Base-by-base conservation (phyloP, 164 flowering plant species). In the Cinnamomum micranthum region DNA sequence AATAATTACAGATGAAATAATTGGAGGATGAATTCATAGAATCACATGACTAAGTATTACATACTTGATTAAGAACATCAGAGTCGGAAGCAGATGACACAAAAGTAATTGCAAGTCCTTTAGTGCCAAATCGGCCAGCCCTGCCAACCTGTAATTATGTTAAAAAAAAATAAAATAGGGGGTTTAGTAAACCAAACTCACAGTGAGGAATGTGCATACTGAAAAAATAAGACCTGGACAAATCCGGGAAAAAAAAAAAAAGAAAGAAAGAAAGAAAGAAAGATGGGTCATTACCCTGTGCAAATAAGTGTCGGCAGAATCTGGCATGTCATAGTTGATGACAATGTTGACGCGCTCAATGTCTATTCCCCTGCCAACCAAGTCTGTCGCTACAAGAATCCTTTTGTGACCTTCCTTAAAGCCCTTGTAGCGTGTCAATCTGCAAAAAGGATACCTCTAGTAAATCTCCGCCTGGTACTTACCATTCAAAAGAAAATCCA, bases 281-380 rank as follows among this genome's bases (percentile, higher is more conserved):
- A 41, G 47, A 9, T 41, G 47, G 14, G 20, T 33, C 27, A 24
- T 72, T 72, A 95, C 98, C 92, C 99, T 87, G 82, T 95, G 99
- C 35, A 95, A 78, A 65, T 95, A 95, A 6, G 99, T 93, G 76
- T 95, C 99, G 0, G 99, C 99, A 83, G 97, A 92, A 82, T 95
- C 99, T 2, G 99, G 99, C 99, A 95, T 95, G 82, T 95, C 98
- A 86, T 95, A 95, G 77, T 95, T 95, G 78, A 95, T 92, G 28
- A 95, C 99, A 77, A 95, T 95, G 82, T 95, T 95, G 2, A 95
- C 99, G 5, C 99, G 91, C 74, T 93, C 99, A 75, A 95, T 93
- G 76, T 95, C 99, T 76, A 95, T 95, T 19, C 99, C 99, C 73
- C 99, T 83, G 20, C 99, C 99, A 76, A 95, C 99, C 83, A 95